Percentiles rank a stretch among this genome's conserved stretches.
Evolutionary conservation across 2,329 filamentous ascomycete species (phyloP).

Genomic region (Chrysoporthe puriensis): DNA sequence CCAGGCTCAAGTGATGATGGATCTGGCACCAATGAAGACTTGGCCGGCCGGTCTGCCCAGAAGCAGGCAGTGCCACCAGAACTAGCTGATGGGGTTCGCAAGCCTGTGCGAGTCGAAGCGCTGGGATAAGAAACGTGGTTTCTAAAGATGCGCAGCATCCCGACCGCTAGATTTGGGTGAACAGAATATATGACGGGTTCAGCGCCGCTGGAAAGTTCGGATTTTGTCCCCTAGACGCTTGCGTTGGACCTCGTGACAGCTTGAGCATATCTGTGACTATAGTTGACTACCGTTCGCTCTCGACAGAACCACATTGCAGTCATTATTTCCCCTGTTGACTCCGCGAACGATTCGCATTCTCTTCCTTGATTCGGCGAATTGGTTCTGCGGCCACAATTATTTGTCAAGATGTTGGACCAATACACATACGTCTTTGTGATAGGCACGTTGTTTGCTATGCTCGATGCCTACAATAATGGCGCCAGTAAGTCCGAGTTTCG

Average conservation of each 20-base stretch:
- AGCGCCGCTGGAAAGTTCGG: conserved; percentile 8
- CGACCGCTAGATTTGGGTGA: neutral
- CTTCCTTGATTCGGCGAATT: neutral
- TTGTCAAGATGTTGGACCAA: conserved; percentile 59
- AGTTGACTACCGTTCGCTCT: conserved; percentile 5
- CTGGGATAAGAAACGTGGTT: neutral
- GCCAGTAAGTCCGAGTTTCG: conserved; percentile 58
- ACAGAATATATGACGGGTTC: neutral
- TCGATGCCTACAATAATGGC: conserved; percentile 80
- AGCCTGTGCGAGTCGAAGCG: neutral
- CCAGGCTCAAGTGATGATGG: neutral
- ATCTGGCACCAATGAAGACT: conserved; percentile 13
- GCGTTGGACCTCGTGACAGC: neutral
- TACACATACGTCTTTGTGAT: conserved; percentile 76
- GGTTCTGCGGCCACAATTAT: neutral
- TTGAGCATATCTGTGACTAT: neutral
- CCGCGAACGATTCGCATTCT: no score
- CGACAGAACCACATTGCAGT: conserved; percentile 7
- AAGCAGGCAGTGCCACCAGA: neutral
- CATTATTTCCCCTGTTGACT: conserved; percentile 14
- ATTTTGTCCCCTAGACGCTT: conserved; percentile 4
- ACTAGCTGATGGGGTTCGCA: neutral
- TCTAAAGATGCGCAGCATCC: neutral
- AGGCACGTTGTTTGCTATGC: conserved; percentile 75
- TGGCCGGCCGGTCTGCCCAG: conserved; percentile 17